Conservation (phyloP, 495 filamentous ascomycete species). For the Neurospora cerealis region DNA sequence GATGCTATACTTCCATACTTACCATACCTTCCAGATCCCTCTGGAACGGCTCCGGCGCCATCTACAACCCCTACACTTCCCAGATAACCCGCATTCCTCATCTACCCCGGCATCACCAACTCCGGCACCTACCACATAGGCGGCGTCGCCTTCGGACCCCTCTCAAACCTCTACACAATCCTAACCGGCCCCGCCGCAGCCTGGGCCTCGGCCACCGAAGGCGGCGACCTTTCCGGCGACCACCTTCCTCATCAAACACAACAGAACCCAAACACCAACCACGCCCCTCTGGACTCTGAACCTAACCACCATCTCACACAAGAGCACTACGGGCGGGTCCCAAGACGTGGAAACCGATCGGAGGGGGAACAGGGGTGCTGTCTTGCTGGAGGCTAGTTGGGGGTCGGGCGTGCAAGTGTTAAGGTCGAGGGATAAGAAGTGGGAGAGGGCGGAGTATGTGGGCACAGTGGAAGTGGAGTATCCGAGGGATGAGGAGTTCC, state of each 20-base stretch:
- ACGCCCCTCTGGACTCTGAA: no score
- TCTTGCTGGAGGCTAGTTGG: no score
- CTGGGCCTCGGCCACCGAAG: slow-evolving; percentile 19
- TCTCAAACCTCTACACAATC: slow-evolving; percentile 21
- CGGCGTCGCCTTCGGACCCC: slow-evolving; percentile 24
- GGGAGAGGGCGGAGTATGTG: no score
- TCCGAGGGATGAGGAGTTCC: no score
- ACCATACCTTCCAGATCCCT: not conserved
- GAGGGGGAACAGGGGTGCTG: no score
- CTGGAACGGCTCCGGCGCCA: slow-evolving; percentile 16
- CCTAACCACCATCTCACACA: slow-evolving; percentile 15
- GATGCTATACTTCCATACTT: not conserved
- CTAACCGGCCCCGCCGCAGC: slow-evolving; percentile 18
- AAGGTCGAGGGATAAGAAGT: no score
- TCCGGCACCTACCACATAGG: slow-evolving; percentile 22
- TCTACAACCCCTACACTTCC: slow-evolving; percentile 25
- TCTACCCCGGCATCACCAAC: slow-evolving; percentile 19
- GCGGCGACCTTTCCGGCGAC: slow-evolving; percentile 19
- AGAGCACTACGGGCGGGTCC: slow-evolving; percentile 19
- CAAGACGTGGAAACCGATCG: slow-evolving; percentile 25
- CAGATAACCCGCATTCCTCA: slow-evolving; percentile 11
- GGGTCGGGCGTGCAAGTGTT: no score
- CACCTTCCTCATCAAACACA: no score
- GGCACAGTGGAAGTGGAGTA: no score
- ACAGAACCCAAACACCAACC: no score